These are phyloP conservation scores for Phoma herbarum DNA, from an alignment of 2,329 filamentous ascomycete genomes.

Conservation along the genomic window DNA sequence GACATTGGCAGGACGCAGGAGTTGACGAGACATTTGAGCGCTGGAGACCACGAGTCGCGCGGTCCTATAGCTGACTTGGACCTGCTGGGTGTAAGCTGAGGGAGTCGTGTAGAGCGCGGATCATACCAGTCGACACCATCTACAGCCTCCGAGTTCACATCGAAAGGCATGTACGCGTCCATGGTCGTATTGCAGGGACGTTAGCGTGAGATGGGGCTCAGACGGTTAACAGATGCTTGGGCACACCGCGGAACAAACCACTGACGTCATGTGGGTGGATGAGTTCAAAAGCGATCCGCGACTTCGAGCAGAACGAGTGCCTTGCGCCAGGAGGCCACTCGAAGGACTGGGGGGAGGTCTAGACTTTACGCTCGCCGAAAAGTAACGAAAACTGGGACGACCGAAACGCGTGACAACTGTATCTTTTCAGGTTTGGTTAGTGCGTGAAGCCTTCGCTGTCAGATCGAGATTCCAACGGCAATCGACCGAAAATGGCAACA, in stretches of 20 bases:
- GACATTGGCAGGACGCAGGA: slow-evolving; percentile 52
- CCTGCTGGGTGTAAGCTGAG: slow-evolving; percentile 28
- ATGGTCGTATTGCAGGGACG: slow-evolving; percentile 15
- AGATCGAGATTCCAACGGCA: slow-evolving; percentile 18
- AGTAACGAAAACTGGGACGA: slow-evolving; percentile 13
- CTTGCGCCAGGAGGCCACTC: slow-evolving; percentile 9
- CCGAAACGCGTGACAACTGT: slow-evolving; percentile 16
- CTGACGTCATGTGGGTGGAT: slow-evolving; percentile 20
- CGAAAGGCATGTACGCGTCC: slow-evolving; percentile 17
- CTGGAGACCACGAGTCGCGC: slow-evolving; percentile 47
- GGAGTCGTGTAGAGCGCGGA: neutral
- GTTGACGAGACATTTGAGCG: slow-evolving; percentile 44
- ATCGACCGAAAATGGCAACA: slow-evolving; percentile 5
- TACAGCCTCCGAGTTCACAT: slow-evolving; percentile 20
- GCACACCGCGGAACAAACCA: neutral
- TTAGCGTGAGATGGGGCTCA: slow-evolving; percentile 1
- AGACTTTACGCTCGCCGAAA: slow-evolving; percentile 13
- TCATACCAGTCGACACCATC: slow-evolving; percentile 18
- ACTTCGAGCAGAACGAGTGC: slow-evolving; percentile 9
- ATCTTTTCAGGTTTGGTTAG: slow-evolving; percentile 14
- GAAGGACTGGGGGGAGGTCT: slow-evolving; percentile 6
- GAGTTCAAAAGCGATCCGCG: slow-evolving; percentile 8
- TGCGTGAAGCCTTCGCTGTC: slow-evolving; percentile 14
- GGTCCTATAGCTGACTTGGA: slow-evolving; percentile 44
- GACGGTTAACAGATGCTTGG: neutral